Conservation (phyloP, 345 rosid species). For the Gossypium stocksii region DNA sequence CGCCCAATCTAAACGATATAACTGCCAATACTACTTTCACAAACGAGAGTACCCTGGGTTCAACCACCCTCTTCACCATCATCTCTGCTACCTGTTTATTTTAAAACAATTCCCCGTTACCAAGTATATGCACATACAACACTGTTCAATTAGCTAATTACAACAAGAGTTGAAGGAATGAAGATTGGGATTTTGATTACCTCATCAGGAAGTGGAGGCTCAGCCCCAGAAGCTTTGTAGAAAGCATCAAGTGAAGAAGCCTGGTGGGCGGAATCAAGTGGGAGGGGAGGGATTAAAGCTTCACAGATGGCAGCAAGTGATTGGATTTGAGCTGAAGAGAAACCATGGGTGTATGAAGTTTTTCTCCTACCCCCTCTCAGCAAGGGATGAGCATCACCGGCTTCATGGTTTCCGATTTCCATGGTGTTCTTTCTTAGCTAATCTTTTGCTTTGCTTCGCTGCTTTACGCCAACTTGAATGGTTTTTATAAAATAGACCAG, state of each 20-base stretch:
- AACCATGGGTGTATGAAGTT: constrained; percentile 51
- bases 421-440: neutral
- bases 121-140: no score
- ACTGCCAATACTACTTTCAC: constrained; percentile 38
- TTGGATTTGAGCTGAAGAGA: constrained; percentile 58
- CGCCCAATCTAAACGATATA: constrained; percentile 62
- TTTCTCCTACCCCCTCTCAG: constrained; percentile 38
- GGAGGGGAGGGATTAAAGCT: constrained; percentile 58
- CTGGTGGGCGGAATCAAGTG: constrained; percentile 27
- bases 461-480: no score
- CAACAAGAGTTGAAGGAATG: neutral
- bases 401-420: constrained; percentile 12
- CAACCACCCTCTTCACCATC: constrained; percentile 41
- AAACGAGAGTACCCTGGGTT: constrained; percentile 31
- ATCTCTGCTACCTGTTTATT: constrained; percentile 58
- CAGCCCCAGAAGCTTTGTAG: constrained; percentile 49
- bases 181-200: constrained; percentile 22
- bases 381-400: constrained; percentile 40
- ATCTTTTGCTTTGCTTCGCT: no score
- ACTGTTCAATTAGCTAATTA: neutral
- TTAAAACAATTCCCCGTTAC: neutral
- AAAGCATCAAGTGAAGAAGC: constrained; percentile 36
- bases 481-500: no score
- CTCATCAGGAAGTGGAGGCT: constrained; percentile 60
- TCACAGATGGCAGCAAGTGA: constrained; percentile 55